Percentiles rank a stretch among this genome's conserved stretches.
phyloP scores from a whole-genome alignment of 345 rosid genomes.

The Pseudoturritis turrita region DNA sequence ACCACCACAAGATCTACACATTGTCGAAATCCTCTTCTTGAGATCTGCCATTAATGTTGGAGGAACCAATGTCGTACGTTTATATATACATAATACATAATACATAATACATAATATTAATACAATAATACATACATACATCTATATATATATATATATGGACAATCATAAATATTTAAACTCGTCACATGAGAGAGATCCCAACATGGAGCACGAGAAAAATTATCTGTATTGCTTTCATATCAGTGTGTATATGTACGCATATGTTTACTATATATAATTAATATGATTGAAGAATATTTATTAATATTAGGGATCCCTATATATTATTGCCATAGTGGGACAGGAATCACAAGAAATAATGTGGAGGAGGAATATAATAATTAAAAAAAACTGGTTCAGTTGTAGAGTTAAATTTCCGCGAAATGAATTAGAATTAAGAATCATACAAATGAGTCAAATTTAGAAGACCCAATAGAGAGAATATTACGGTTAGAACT shows the following conservation, averaged over 20 bases:
- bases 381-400: not conserved
- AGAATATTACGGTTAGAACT: not conserved
- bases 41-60: slow-evolving; percentile 45
- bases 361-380: slow-evolving; percentile 16
- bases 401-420: slow-evolving; percentile 6
- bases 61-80: slow-evolving; percentile 47
- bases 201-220: slow-evolving; percentile 30
- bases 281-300: slow-evolving; percentile 5
- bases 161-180: slow-evolving; percentile 16
- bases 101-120: not conserved
- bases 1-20: slow-evolving; percentile 33
- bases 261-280: slow-evolving; percentile 17
- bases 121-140: not conserved
- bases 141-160: not conserved
- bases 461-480: not conserved
- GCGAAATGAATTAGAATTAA: not conserved
- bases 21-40: slow-evolving; percentile 35
- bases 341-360: slow-evolving; percentile 27
- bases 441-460: not conserved
- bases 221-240: slow-evolving; percentile 25
- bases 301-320: not conserved
- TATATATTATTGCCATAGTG: slow-evolving; percentile 25
- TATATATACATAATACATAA: not conserved
- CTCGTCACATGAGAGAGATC: slow-evolving; percentile 34
- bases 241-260: slow-evolving; percentile 23